Evolutionary conservation across 306 rosid genomes (phyloP).

Genomic region (Hylodesmum podocarpum): DNA sequence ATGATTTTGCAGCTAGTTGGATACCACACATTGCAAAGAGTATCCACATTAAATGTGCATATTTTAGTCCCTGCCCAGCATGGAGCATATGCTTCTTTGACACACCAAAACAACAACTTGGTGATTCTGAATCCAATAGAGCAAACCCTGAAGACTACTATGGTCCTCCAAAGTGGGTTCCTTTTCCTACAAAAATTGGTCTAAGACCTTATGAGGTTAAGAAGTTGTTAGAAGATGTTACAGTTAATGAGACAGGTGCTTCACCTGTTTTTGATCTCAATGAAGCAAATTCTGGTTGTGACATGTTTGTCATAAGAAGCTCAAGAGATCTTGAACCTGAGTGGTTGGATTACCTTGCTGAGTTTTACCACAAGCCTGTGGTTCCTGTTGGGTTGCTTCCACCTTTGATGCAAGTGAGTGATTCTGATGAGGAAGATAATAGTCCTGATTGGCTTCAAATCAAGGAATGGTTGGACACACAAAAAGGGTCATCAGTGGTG

Average conservation of each 20-base stretch:
- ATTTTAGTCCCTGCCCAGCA: slow-evolving; percentile 44
- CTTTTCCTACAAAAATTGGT: slow-evolving; percentile 39
- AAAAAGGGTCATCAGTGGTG: slow-evolving; percentile 41
- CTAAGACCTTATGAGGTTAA: slow-evolving; percentile 32
- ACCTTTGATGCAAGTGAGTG: slow-evolving; percentile 4
- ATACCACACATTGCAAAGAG: slow-evolving; percentile 22
- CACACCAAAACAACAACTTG: slow-evolving; percentile 35
- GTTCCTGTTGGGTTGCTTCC: slow-evolving; percentile 45
- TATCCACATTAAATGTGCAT: slow-evolving; percentile 30
- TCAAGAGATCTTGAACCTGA: slow-evolving; percentile 40
- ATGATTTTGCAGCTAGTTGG: slow-evolving; percentile 48
- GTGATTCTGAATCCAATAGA: slow-evolving; percentile 21
- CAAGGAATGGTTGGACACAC: slow-evolving; percentile 35
- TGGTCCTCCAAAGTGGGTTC: slow-evolving; percentile 45
- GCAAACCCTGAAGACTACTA: slow-evolving; percentile 34
- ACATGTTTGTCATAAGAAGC: slow-evolving; percentile 42
- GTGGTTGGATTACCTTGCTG: slow-evolving; percentile 35
- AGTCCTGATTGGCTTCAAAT: slow-evolving; percentile 41
- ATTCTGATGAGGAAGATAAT: slow-evolving; percentile 16
- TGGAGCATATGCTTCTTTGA: slow-evolving; percentile 49
- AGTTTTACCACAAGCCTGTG: slow-evolving; percentile 40
- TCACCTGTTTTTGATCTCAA: slow-evolving; percentile 40
- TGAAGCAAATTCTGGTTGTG: slow-evolving; percentile 36
- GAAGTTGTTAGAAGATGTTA: slow-evolving; percentile 28
- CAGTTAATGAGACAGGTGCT: slow-evolving; percentile 37